Evolutionary conservation across 2,329 filamentous ascomycete genomes (phyloP).

Genomic region (Trichoderma sp.): DNA sequence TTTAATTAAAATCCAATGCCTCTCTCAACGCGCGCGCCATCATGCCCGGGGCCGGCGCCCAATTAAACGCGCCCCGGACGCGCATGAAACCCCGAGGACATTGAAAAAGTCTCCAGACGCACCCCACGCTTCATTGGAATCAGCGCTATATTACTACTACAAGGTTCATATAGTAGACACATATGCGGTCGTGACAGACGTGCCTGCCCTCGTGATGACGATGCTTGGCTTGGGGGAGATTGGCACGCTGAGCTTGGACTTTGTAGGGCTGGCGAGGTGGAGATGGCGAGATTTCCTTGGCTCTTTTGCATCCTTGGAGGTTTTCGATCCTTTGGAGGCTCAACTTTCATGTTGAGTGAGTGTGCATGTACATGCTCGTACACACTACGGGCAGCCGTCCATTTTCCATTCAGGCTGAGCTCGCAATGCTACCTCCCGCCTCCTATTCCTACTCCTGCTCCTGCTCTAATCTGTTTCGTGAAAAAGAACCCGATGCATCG

Average conservation of each 20-base stretch:
- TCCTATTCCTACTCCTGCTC: too few relatives aligned
- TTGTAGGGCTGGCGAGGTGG: too few relatives aligned
- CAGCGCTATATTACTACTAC: conserved; percentile 4
- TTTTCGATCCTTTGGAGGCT: too few relatives aligned
- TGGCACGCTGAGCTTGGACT: too few relatives aligned
- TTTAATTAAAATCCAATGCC: conserved; percentile 11
- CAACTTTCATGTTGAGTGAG: too few relatives aligned
- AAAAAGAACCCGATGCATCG: not conserved
- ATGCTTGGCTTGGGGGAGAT: too few relatives aligned
- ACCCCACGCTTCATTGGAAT: conserved; percentile 17
- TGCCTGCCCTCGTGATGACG: too few relatives aligned
- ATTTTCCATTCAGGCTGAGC: conserved; percentile 8
- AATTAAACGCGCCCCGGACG: conserved; percentile 26
- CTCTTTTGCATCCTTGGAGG: too few relatives aligned
- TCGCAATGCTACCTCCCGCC: not conserved
- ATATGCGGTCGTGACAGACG: too few relatives aligned
- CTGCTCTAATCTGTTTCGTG: too few relatives aligned
- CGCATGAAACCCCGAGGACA: conserved; percentile 24
- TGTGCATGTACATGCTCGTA: too few relatives aligned
- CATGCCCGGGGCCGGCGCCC: not conserved
- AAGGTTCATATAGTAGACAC: not conserved
- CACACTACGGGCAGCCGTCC: not conserved
- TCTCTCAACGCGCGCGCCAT: conserved; percentile 19
- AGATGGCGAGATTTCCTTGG: too few relatives aligned
- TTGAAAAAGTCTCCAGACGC: not conserved